These are phyloP conservation scores for Wickerhamomyces pijperi DNA, from an alignment of 805 yeast species.

Conservation along the genomic window DNA sequence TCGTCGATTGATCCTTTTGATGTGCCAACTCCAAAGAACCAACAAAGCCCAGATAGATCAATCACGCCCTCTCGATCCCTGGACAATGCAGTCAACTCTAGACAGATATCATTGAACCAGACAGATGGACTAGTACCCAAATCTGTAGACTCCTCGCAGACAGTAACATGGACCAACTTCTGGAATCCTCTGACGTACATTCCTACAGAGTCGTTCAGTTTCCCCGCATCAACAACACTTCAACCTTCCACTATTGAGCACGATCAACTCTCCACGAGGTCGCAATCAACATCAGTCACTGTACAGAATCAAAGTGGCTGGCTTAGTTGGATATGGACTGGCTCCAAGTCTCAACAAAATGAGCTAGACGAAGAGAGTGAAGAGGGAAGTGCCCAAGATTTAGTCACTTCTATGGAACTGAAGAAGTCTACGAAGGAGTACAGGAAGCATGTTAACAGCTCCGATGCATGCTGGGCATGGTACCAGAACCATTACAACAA, in stretches of 20 bases:
- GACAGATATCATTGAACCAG: not conserved
- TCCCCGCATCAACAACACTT: slow-evolving; percentile 1
- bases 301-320: slow-evolving; percentile 2
- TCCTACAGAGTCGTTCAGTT: slow-evolving; percentile 2
- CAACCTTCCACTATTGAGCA: not conserved
- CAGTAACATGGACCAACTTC: slow-evolving; percentile 3
- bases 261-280: slow-evolving; percentile 1
- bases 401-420: slow-evolving; percentile 10
- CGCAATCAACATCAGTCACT: slow-evolving; percentile 1
- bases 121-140: not conserved
- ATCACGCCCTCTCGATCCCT: not conserved
- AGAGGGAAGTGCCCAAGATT: slow-evolving; percentile 3
- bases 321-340: slow-evolving; percentile 11
- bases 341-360: not conserved
- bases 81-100: no score
- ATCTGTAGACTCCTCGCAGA: not conserved
- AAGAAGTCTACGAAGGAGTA: slow-evolving; percentile 11
- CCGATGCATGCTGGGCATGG: slow-evolving; percentile 18
- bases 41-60: not conserved
- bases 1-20: slow-evolving; percentile 12
- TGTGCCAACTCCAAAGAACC: not conserved
- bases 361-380: slow-evolving; percentile 4
- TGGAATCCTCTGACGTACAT: slow-evolving; percentile 5
- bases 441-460: slow-evolving; percentile 8
- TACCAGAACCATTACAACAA: slow-evolving; percentile 7